A percentile compares a stretch with the other conserved stretches of the same genome.
These are phyloP conservation scores for Lepidium sativum DNA, from an alignment of 345 rosid species.

Conservation along the genomic window DNA sequence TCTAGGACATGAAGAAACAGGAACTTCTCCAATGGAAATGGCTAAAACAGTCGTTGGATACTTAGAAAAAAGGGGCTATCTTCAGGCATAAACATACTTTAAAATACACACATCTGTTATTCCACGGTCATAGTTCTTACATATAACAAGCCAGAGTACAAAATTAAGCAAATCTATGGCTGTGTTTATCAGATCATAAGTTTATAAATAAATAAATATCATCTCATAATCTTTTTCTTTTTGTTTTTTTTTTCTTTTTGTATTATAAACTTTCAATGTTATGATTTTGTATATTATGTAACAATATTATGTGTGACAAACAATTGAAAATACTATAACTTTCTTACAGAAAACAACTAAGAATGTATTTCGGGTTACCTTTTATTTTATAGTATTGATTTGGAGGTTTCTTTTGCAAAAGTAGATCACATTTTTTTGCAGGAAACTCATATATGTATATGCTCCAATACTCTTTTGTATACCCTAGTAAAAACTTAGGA, in stretches of 20 bases:
- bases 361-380: no score
- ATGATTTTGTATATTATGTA: no score
- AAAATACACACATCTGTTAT: background rate
- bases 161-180: conserved; percentile 8
- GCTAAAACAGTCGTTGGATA: conserved; percentile 56
- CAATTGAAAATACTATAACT: no score
- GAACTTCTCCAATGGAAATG: conserved; percentile 56
- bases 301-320: no score
- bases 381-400: no score
- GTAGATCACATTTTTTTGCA: no score
- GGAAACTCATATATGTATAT: no score
- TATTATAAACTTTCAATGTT: background rate
- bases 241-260: background rate
- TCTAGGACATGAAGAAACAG: conserved; percentile 23
- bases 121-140: background rate
- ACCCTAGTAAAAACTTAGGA: no score
- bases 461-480: no score
- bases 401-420: no score
- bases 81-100: conserved; percentile 32
- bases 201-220: background rate
- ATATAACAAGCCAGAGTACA: conserved; percentile 13
- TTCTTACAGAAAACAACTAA: no score
- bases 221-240: background rate
- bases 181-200: background rate
- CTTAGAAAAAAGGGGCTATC: conserved; percentile 62